Base-by-base conservation (phyloP, 805 yeast species). In the Tetrapisispora pingtungensis region DNA sequence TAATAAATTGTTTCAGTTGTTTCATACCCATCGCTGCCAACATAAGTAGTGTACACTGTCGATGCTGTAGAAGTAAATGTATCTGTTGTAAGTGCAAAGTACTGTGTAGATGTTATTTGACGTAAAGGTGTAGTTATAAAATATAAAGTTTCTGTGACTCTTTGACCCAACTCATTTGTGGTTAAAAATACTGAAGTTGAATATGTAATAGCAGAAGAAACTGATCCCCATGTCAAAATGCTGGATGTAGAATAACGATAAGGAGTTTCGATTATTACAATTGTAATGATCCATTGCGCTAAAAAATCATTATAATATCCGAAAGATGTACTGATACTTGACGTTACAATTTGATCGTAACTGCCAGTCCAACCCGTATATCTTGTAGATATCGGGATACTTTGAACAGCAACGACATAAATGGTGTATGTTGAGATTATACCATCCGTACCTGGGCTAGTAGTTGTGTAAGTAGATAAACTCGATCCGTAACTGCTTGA, bases 1-100 rank as follows among this genome's bases (percentile, higher is more conserved):
- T 41, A 41, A 27, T 41, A 41, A n/a, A 41, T 28, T 2, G 33
- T 41, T 8, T 33, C 38, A 5, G 43, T 41, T 12, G 42, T 39
- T 13, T 14, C 19, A 4, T 7, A 19, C 10, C 30, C 41, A 20
- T 39, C 41, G 1, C 13, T 14, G 7, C 41, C 41, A 19, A 14
- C 10, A n/a, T n/a, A n/a, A n/a, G n/a, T n/a, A n/a, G n/a, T n/a
- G n/a, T n/a, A n/a, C 7, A 20, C 8, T 14, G 36, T 30, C 7
- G 41, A 39, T 10, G 30, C 19, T 3, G 36, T 39, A n/a, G 30
- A 6, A 12, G 28, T 14, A 4, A 4, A 7, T 12, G 40, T 13
- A 22, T 20, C 19, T 7, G 33, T 14, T 7, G 36, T 14, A 8
- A 30, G 19, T 14, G 35, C 35, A 13, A 31, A 39, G 15, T 26